phyloP scores from a whole-genome alignment of 148 eudicot genomes.

The Pharnaceum exiguum region DNA sequence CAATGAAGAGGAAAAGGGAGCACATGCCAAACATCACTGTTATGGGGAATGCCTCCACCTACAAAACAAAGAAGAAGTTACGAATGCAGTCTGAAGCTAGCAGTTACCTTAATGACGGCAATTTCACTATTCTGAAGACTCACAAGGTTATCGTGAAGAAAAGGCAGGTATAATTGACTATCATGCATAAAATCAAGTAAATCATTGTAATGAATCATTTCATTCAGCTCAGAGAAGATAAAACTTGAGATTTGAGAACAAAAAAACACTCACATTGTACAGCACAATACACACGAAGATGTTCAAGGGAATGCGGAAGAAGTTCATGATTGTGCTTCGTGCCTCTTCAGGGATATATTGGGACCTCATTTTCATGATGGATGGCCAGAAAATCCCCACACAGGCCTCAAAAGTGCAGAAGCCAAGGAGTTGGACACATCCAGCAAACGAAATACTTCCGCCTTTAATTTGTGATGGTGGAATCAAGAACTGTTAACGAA shows the following conservation, averaged over 20 bases:
- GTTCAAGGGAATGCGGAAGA: constrained; percentile 97
- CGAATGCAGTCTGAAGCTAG: background rate
- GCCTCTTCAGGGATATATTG: constrained; percentile 99
- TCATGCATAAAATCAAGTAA: background rate
- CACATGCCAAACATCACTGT: constrained; percentile 99
- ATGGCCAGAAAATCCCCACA: constrained; percentile 64
- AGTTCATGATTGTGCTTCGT: constrained; percentile 98
- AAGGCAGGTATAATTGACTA: background rate
- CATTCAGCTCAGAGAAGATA: background rate
- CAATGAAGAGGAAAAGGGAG: constrained; percentile 87
- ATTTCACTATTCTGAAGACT: no score
- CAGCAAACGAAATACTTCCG: constrained; percentile 69
- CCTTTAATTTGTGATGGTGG: constrained; percentile 59
- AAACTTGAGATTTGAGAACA: background rate
- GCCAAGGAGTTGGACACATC: constrained; percentile 51
- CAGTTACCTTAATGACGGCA: background rate
- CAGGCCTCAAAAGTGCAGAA: constrained; percentile 56
- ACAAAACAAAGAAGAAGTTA: constrained; percentile 6
- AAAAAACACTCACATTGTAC: constrained; percentile 60
- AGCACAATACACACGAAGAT: constrained; percentile 93
- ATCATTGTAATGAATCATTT: background rate
- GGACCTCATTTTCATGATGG: constrained; percentile 91
- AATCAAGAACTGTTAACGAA: constrained; percentile 54
- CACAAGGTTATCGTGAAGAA: no score
- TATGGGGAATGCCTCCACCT: constrained; percentile 97